Percentiles rank a stretch among this genome's conserved stretches.
Conservation (phyloP, 2,329 filamentous ascomycete genomes). For the Daldinia sp. region DNA sequence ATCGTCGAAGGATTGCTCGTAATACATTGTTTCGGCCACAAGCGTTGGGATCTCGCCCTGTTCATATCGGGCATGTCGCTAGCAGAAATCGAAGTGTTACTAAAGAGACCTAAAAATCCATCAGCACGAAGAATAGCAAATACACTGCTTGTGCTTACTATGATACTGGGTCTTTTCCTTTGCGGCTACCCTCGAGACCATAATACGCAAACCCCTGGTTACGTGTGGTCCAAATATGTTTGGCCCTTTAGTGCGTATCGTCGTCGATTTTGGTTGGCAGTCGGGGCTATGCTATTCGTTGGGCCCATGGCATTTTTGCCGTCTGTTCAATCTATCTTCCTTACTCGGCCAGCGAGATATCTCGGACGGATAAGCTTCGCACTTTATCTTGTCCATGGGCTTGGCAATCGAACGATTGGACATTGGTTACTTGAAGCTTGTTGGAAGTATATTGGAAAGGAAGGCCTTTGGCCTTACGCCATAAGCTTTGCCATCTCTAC, state of each 20-base stretch:
- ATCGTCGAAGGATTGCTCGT: slow-evolving; percentile 38
- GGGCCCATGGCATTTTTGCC: slow-evolving; percentile 43
- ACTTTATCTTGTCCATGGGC: slow-evolving; percentile 66
- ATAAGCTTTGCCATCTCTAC: slow-evolving; percentile 41
- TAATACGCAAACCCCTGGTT: slow-evolving; percentile 41
- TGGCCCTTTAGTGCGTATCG: slow-evolving; percentile 45
- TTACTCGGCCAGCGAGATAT: slow-evolving; percentile 57
- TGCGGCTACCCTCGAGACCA: slow-evolving; percentile 44
- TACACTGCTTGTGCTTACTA: slow-evolving; percentile 32
- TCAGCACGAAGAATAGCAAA: slow-evolving; percentile 35
- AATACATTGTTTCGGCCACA: slow-evolving; percentile 41
- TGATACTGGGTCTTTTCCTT: slow-evolving; percentile 42
- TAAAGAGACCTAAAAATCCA: slow-evolving; percentile 37
- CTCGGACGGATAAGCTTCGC: slow-evolving; percentile 65
- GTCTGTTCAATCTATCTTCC: slow-evolving; percentile 38
- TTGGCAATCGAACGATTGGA: slow-evolving; percentile 44
- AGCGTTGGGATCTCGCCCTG: slow-evolving; percentile 44
- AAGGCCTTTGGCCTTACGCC: slow-evolving; percentile 40
- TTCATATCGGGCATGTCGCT: slow-evolving; percentile 45
- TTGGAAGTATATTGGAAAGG: slow-evolving; percentile 48
- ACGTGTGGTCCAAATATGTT: slow-evolving; percentile 43
- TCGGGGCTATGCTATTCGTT: slow-evolving; percentile 50
- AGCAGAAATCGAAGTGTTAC: slow-evolving; percentile 42
- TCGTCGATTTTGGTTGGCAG: slow-evolving; percentile 44
- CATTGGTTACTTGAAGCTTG: slow-evolving; percentile 39